These are phyloP conservation scores for Poa annua DNA, from an alignment of 176 grass and related monocot species.

Conservation along the genomic window DNA sequence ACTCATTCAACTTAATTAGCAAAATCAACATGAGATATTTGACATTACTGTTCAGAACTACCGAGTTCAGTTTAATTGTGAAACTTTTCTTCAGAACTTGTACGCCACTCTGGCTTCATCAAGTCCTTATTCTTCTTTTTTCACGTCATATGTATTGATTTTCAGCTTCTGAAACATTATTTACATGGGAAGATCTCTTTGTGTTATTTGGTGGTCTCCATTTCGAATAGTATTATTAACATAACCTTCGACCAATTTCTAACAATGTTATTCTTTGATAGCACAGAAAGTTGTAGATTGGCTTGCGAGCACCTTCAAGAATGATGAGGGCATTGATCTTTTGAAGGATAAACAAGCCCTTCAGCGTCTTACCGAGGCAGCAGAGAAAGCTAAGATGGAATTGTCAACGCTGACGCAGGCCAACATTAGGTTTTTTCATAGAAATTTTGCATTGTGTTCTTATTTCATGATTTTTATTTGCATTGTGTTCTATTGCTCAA, in stretches of 20 bases:
- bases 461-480: too few species aligned
- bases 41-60: constrained; percentile 10
- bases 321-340: constrained; percentile 92
- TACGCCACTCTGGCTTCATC: neutral
- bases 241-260: constrained; percentile 3
- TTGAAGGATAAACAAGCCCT: constrained; percentile 98
- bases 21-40: neutral
- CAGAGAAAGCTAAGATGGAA: constrained; percentile 99
- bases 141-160: constrained; percentile 11
- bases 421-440: constrained; percentile 69
- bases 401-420: constrained; percentile 83
- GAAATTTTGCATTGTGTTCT: neutral
- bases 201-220: neutral
- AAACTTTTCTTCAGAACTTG: neutral
- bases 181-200: constrained; percentile 5
- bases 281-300: constrained; percentile 91
- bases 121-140: neutral
- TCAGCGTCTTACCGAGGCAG: constrained; percentile 92
- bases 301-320: constrained; percentile 91
- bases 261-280: constrained; percentile 35
- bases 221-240: constrained; percentile 10
- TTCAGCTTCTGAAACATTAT: constrained; percentile 18
- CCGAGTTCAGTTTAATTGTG: constrained; percentile 1
- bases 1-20: neutral
- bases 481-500: too few species aligned